Conservation (phyloP, 805 yeast species). For the Candida boidinii region DNA sequence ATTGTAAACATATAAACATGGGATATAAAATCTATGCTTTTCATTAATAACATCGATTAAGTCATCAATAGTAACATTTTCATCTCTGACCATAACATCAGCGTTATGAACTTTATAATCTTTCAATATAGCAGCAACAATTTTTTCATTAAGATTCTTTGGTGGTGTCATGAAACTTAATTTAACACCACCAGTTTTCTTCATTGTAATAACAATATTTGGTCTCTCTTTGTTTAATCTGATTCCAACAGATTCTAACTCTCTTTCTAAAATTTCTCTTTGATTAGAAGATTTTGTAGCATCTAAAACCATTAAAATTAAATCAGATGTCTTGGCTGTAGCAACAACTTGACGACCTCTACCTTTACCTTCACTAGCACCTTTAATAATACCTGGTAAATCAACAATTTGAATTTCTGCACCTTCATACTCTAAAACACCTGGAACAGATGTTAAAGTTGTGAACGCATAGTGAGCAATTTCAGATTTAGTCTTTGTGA, state of each 20-base stretch:
- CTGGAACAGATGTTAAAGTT: constrained; percentile 93
- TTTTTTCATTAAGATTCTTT: constrained; percentile 69
- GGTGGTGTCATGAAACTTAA: constrained; percentile 78
- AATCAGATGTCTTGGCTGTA: constrained; percentile 90
- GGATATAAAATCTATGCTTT: constrained; percentile 77
- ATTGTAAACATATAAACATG: constrained; percentile 89
- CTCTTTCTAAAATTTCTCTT: constrained; percentile 76
- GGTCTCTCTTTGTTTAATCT: constrained; percentile 79
- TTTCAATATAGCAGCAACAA: constrained; percentile 66
- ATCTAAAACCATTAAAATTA: constrained; percentile 87
- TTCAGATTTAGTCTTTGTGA: constrained; percentile 90
- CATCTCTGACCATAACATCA: constrained; percentile 85
- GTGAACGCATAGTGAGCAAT: constrained; percentile 95
- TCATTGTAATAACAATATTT: constrained; percentile 65
- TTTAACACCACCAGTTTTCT: constrained; percentile 89
- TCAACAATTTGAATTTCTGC: constrained; percentile 97
- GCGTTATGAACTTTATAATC: constrained; percentile 91
- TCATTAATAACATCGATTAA: constrained; percentile 88
- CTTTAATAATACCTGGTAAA: constrained; percentile 93
- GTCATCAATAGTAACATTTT: constrained; percentile 83
- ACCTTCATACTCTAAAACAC: constrained; percentile 89
- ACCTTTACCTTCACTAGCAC: constrained; percentile 96
- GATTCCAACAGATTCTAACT: constrained; percentile 90
- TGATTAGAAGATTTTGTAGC: constrained; percentile 93
- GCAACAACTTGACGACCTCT: constrained; percentile 96